Evolutionary conservation across 352 stramenopile genomes (phyloP), one percentile per base, ranked within the genome.

Genomic region (Phytophthora brassicae): DNA sequence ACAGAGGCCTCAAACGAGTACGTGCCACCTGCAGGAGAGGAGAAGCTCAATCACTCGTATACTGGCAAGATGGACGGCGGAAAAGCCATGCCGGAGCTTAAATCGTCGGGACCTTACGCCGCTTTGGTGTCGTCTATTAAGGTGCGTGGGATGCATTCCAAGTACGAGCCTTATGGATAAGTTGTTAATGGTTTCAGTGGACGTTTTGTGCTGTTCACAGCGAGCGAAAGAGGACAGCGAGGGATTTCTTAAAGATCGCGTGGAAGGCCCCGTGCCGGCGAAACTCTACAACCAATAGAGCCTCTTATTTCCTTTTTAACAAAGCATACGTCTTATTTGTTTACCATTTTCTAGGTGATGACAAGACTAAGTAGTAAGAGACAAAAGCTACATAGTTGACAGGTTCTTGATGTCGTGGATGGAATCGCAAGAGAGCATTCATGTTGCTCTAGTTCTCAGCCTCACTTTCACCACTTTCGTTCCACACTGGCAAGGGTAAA

Each of bases 181-280:
- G 26, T 31, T 4, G 26, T 31, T 31, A n/a, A n/a, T n/a, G n/a
- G n/a, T n/a, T n/a, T n/a, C n/a, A n/a, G n/a, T n/a, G n/a, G n/a
- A 31, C 26, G 26, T 26, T 46, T 13, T 42, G 26, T 41, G 26
- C 9, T 42, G 23, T 35, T 6, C 43, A 8, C 41, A 94, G 84
- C 73, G 81, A 42, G 82, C 82, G 16, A 94, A 94, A 50, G 77
- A 90, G 35, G 84, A 89, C 68, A 94, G 84, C 60, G 84, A 94
- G 63, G 58, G 28, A 14, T 90, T 92, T 62, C 68, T 94, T 7
- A 90, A 90, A 56, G 81, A 94, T 70, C 86, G 88, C 48, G 80
- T 88, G 33, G 84, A 94, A 66, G 82, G 84, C n/a, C 84, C 84
- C 2, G 74, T 90, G 46, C 72, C 83, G 17, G 74, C 78, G 4